Evolutionary conservation across 1,284 basidiomycete genomes (phyloP), one percentile per base, ranked within the genome.

Genomic region (Microbotryomycetes sp.): DNA sequence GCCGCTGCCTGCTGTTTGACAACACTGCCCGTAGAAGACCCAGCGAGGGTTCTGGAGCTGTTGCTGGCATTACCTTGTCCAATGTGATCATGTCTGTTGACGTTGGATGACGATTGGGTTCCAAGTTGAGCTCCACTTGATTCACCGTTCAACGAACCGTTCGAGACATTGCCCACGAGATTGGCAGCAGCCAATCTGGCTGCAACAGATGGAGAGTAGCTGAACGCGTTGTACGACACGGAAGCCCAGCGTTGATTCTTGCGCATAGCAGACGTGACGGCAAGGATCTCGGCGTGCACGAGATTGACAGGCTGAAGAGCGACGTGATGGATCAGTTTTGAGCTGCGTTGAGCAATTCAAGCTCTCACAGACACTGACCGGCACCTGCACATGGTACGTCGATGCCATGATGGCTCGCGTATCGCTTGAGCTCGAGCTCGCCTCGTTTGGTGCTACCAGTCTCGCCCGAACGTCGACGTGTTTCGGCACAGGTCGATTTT

Each of bases 221-320:
- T 84, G 79, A 52, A 70, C 16, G 52, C 82, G 81, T 71, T 84
- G 81, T 47, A 82, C 80, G 51, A 82, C 12, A 66, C 82, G 23
- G 86, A 82, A 16, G 91, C 86, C 92, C 92, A 94, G 54, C 92
- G 84, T 53, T 91, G 90, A 77, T 94, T 94, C 79, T 93, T 91
- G 75, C 94, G 88, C 90, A 98, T 96, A n/a, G 85, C 83, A 4
- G 92, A 91, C 47, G 92, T 96, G 70, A 98, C 89, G 14, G 90
- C 82, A 59, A 93, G 82, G 67, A 97, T 89, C 80, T 97, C 93
- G 45, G 89, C 86, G 65, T 86, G 82, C 28, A 94, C 76, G 51
- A 93, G 83, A 81, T 93, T 89, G 63, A 85, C 84, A 42, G 80
- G 77, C 42, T 68, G 64, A 16, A 36, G 25, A 49, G 26, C 29